Conservation (phyloP, 768 basidiomycete species). For the Porpolomopsis calyptriformis region DNA sequence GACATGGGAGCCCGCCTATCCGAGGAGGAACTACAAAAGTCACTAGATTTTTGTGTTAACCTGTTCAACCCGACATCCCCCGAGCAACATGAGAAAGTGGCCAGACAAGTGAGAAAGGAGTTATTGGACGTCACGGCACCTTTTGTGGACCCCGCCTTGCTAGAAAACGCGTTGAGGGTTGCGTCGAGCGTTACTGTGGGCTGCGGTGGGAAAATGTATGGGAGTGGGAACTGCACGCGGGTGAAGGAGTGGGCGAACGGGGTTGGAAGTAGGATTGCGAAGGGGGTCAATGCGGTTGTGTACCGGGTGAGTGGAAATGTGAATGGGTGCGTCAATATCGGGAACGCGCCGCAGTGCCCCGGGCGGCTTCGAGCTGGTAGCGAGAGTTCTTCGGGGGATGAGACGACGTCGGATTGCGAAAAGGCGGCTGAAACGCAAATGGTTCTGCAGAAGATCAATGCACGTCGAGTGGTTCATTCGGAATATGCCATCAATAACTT, state of each 20-base stretch:
- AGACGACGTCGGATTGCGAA: conserved; percentile 20
- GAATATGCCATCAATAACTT: conserved; percentile 62
- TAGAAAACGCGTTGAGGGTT: conserved; percentile 29
- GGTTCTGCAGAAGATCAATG: conserved; percentile 60
- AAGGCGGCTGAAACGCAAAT: conserved; percentile 33
- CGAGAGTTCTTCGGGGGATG: conserved; percentile 20
- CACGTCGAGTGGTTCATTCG: conserved; percentile 54
- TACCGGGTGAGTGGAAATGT: not conserved
- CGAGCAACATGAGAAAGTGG: conserved; percentile 41
- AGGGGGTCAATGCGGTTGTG: not conserved
- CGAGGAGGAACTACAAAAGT: conserved; percentile 62
- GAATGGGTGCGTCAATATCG: not conserved
- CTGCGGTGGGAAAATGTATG: conserved; percentile 9
- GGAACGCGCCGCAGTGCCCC: not conserved
- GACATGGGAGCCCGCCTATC: conserved; percentile 66
- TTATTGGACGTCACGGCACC: conserved; percentile 47
- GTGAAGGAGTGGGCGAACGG: not conserved
- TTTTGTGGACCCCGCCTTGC: conserved; percentile 32
- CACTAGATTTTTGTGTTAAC: conserved; percentile 68
- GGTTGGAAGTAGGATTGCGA: not conserved
- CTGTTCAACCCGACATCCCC: conserved; percentile 62
- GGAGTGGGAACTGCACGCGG: not conserved
- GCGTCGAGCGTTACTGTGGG: too few relatives aligned
- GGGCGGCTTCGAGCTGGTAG: not conserved
- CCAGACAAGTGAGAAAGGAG: conserved; percentile 34